A percentile compares a stretch with the other conserved stretches of the same genome.
Conservation (phyloP, 2,329 filamentous ascomycete genomes). For the Didymella glomerata region DNA sequence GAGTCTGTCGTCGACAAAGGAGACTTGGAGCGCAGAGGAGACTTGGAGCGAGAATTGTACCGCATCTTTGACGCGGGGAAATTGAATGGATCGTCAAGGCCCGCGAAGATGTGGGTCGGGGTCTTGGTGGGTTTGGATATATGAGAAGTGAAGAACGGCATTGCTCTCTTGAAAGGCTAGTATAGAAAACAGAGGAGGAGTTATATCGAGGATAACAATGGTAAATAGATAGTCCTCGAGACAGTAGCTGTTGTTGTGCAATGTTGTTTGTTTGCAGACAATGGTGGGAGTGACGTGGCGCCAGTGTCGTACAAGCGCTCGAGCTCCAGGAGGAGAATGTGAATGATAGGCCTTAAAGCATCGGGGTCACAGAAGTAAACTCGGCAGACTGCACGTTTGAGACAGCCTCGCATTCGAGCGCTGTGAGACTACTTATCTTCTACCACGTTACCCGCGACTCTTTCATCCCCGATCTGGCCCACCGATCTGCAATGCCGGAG, state of each 20-base stretch:
- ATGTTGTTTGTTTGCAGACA: slow-evolving; percentile 1
- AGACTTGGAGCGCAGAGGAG: neutral
- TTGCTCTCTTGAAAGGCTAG: neutral
- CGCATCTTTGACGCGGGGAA: slow-evolving; percentile 13
- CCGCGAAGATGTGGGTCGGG: slow-evolving; percentile 9
- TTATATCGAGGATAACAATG: too few species aligned
- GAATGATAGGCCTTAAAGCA: neutral
- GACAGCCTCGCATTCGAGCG: slow-evolving; percentile 4
- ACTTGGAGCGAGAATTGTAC: neutral
- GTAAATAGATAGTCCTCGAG: neutral
- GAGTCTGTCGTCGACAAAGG: slow-evolving; percentile 21
- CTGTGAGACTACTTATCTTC: slow-evolving; percentile 10
- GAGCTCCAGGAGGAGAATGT: neutral
- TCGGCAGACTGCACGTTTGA: neutral
- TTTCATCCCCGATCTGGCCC: slow-evolving; percentile 14
- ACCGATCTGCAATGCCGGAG: slow-evolving; percentile 19
- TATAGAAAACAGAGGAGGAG: too few species aligned
- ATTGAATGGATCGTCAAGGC: slow-evolving; percentile 20
- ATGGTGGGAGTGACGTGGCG: slow-evolving; percentile 1
- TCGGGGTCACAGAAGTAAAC: neutral
- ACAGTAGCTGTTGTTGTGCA: neutral
- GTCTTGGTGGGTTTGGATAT: neutral
- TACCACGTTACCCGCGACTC: neutral
- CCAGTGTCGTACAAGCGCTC: neutral
- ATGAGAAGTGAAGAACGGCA: slow-evolving; percentile 12